A percentile compares a stretch with the other conserved stretches of the same genome.
phyloP scores from a whole-genome alignment of 2,329 filamentous ascomycete genomes.

The Alternaria hordeiaustralica region DNA sequence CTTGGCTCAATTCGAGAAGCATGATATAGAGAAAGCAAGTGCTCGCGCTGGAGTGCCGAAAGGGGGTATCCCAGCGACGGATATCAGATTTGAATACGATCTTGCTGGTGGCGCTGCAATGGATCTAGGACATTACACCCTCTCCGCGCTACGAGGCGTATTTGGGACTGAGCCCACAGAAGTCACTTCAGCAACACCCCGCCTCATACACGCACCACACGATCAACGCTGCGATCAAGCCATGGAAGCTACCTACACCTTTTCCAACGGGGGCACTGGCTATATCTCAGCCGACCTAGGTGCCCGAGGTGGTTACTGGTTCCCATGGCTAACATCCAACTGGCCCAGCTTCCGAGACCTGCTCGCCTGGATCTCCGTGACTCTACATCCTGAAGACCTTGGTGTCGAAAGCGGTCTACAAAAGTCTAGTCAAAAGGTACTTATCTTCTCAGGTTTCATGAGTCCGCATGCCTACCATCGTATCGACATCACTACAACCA shows the following conservation, averaged over 20 bases:
- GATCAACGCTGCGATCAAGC: slow-evolving; percentile 30
- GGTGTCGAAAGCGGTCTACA: slow-evolving; percentile 5
- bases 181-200: slow-evolving; percentile 21
- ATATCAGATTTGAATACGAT: slow-evolving; percentile 51
- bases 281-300: slow-evolving; percentile 21
- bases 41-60: slow-evolving; percentile 35
- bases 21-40: slow-evolving; percentile 43
- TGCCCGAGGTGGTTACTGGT: slow-evolving; percentile 24
- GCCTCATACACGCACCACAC: slow-evolving; percentile 9
- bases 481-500: slow-evolving; percentile 22
- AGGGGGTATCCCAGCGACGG: slow-evolving; percentile 30
- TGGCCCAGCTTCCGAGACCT: slow-evolving; percentile 23
- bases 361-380: slow-evolving; percentile 18
- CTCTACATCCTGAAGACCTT: slow-evolving; percentile 13
- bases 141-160: slow-evolving; percentile 37
- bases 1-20: slow-evolving; percentile 43
- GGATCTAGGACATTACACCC: slow-evolving; percentile 49
- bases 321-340: slow-evolving; percentile 25
- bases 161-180: slow-evolving; percentile 37
- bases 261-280: slow-evolving; percentile 27
- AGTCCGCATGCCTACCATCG: slow-evolving; percentile 28
- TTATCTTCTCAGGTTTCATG: slow-evolving; percentile 29
- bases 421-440: slow-evolving; percentile 14
- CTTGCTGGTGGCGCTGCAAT: slow-evolving; percentile 49
- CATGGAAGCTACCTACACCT: slow-evolving; percentile 28